Conservation (phyloP, 495 filamentous ascomycete species). For the Staphylotrichum tortipilum region DNA sequence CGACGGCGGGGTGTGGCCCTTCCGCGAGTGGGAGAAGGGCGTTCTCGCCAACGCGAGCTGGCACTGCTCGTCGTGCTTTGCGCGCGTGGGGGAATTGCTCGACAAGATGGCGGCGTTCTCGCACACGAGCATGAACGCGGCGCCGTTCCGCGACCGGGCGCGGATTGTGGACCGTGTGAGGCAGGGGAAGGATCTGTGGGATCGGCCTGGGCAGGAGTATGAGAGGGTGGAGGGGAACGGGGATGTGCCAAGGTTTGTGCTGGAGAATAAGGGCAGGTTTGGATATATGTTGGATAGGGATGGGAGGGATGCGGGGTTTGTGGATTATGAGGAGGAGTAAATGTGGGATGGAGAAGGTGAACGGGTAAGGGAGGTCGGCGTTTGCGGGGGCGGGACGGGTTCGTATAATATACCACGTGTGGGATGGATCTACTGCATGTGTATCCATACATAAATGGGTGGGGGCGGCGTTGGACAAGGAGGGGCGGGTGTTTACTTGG, state of each 20-base stretch:
- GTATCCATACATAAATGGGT: too few relatives aligned
- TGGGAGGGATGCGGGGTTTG: constrained; percentile 32
- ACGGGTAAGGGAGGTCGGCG: not conserved
- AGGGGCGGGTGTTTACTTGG: too few relatives aligned
- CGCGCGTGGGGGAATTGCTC: constrained; percentile 40
- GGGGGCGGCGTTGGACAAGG: too few relatives aligned
- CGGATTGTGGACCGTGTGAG: constrained; percentile 41
- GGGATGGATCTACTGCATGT: too few relatives aligned
- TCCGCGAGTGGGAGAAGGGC: constrained; percentile 27
- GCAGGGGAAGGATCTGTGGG: constrained; percentile 44
- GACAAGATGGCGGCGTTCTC: constrained; percentile 47
- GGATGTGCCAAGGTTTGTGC: constrained; percentile 38
- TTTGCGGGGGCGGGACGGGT: too few relatives aligned
- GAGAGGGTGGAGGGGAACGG: constrained; percentile 35
- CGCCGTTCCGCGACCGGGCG: constrained; percentile 30
- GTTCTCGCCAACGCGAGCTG: constrained; percentile 41
- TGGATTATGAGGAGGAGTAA: constrained; percentile 26
- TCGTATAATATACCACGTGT: too few relatives aligned
- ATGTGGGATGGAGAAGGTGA: not conserved
- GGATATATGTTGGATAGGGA: constrained; percentile 32
- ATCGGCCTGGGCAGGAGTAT: constrained; percentile 36
- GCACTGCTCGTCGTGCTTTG: constrained; percentile 50
- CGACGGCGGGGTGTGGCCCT: constrained; percentile 26
- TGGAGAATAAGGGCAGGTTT: constrained; percentile 25
- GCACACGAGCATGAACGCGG: constrained; percentile 37